Evolutionary conservation across 768 basidiomycete genomes (phyloP).

Genomic region (Daedalea quercina): DNA sequence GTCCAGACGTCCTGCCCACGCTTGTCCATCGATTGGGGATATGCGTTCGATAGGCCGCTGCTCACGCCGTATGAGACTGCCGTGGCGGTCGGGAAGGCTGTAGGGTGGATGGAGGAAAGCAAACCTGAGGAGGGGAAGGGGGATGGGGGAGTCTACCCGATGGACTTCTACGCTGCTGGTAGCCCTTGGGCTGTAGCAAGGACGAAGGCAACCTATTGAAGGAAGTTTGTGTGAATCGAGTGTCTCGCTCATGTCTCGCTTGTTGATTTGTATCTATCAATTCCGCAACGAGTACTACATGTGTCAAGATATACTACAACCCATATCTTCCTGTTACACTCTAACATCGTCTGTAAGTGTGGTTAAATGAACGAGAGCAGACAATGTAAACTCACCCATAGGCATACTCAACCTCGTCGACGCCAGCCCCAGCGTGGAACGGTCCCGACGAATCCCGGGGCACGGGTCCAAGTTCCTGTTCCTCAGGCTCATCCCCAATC

Average conservation of each 20-base stretch:
- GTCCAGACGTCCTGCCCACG: constrained; percentile 97
- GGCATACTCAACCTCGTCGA: constrained; percentile 87
- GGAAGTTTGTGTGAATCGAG: not conserved
- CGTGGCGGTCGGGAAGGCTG: constrained; percentile 67
- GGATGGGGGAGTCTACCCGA: constrained; percentile 63
- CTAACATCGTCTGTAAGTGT: too few relatives aligned
- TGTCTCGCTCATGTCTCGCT: not conserved
- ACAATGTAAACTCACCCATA: constrained; percentile 56
- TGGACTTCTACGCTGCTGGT: constrained; percentile 92
- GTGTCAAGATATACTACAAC: too few relatives aligned
- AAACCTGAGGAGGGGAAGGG: constrained; percentile 17
- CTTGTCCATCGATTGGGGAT: constrained; percentile 97
- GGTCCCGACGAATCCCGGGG: constrained; percentile 67
- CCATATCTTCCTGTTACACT: too few relatives aligned
- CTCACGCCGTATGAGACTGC: constrained; percentile 91
- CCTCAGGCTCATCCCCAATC: constrained; percentile 60
- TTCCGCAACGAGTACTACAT: not conserved
- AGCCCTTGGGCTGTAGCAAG: constrained; percentile 73
- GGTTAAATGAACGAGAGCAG: too few relatives aligned
- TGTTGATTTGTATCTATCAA: not conserved
- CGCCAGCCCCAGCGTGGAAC: constrained; percentile 74
- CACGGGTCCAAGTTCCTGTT: constrained; percentile 70
- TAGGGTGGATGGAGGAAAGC: constrained; percentile 55
- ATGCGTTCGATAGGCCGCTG: constrained; percentile 85
- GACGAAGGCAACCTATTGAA: constrained; percentile 41